phyloP scores from a whole-genome alignment of 78 protist genomes.

The Dictyostelium purpureum region DNA sequence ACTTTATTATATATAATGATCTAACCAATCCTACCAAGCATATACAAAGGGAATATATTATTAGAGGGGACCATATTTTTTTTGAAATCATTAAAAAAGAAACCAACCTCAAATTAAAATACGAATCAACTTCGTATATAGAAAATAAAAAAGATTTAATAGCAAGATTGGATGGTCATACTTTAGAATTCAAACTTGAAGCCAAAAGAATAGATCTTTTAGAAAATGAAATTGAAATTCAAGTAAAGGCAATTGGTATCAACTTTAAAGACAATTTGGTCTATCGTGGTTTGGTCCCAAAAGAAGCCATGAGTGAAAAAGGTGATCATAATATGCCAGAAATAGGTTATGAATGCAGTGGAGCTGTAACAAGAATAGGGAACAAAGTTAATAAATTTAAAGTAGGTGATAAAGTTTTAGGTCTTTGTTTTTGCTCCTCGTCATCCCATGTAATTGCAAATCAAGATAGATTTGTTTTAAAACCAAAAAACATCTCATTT shows the following conservation, averaged over 20 bases:
- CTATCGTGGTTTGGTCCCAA: slow-evolving; percentile 49
- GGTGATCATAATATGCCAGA: slow-evolving; percentile 50
- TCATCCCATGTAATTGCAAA: slow-evolving; percentile 2
- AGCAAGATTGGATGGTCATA: not conserved
- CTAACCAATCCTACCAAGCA: not conserved
- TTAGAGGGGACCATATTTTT: not conserved
- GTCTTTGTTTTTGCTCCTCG: slow-evolving; percentile 10
- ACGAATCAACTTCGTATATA: not conserved
- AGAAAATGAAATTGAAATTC: slow-evolving; percentile 4
- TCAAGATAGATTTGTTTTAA: slow-evolving; percentile 13
- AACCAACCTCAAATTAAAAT: not conserved
- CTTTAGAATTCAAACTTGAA: not conserved
- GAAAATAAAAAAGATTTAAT: not conserved
- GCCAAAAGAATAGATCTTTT: not conserved
- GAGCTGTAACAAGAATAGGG: slow-evolving; percentile 20
- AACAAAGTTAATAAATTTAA: not conserved
- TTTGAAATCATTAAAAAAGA: not conserved
- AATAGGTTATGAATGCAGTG: slow-evolving; percentile 60
- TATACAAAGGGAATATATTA: not conserved
- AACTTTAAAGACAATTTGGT: slow-evolving; percentile 54
- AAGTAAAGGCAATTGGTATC: slow-evolving; percentile 42
- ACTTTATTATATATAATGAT: not conserved
- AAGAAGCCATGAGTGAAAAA: slow-evolving; percentile 20
- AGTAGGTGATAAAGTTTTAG: slow-evolving; percentile 42
- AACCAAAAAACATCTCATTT: not conserved